Base-by-base conservation (phyloP, 1,284 basidiomycete genomes). In the Vanrija pseudolonga region DNA sequence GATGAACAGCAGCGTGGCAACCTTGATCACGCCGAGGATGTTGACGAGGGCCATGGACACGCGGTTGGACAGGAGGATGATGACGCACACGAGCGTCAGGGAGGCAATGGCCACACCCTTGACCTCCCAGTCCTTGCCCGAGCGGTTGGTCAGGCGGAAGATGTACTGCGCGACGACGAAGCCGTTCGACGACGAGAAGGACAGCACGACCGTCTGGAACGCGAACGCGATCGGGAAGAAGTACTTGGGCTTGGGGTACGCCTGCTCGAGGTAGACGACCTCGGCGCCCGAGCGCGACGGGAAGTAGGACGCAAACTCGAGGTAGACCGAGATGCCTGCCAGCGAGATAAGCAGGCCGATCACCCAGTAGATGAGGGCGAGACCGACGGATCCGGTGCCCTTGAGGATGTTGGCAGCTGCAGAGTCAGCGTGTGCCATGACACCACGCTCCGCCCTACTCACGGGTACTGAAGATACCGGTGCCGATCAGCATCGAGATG, bases 221-320 rank as follows among this genome's bases (percentile, higher is more conserved):
- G 68, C 68, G 20, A 64, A 70, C 3, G 62, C 52, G 8, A 64
- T 61, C 3, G 67, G 63, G 47, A 64, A 62, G 46, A 69, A 62
- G 56, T 62, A 65, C 19, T 51, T 50, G 3, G 68, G 68, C 18
- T 54, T 56, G 3, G 48, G 49, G 45, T 49, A 70, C 6, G 65
- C 68, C 38, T 67, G 64, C 45, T 70, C 68, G n/a, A 70, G 63
- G 51, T 65, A 68, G 20, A 67, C 65, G 4, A 62, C 65, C 39
- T 64, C 60, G 17, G 55, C 60, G 12, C 67, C 68, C 3, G 56
- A 61, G n/a, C 67, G 50, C 4, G 62, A 59, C 11, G 68, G 66
- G 53, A 68, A 66, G 49, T 63, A 63, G 7, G 61, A 45, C 19
- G 55, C 47, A 22, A 66, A 54, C 44, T 68, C 68, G 26, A 67